Base-by-base conservation (phyloP, 176 grass and related monocot species). In the Musa troglodytarum region DNA sequence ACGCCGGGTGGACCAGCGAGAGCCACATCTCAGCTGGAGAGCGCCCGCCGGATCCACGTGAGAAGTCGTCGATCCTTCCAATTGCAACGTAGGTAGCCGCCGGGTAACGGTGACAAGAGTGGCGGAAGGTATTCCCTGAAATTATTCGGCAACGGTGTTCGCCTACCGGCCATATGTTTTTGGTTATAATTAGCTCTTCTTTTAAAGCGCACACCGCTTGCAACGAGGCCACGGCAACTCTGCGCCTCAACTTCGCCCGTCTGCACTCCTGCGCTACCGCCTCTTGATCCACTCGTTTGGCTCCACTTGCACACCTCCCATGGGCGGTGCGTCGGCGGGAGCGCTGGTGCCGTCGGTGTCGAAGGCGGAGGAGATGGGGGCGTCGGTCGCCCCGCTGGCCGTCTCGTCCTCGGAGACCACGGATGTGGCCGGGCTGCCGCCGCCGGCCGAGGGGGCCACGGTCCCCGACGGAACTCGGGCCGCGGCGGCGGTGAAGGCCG, bases 271-370 rank as follows among this genome's bases (percentile, higher is more conserved):
- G 50, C 17, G 49, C 9, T 8, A 50, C 43, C 19, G 34, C 68
- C 5, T 50, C 63, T 65, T 26, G 68, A 70, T 70, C 63, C 20
- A 13, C 61, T 63, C 61, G 6, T 43, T 69, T 19, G 4, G 34
- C 15, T 29, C 34, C 29, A 2, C 70, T 1, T 49, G 21, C 21
- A 2, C 8, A n/a, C 19, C 61, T 61, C 50, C 70, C 73, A 98
- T 98, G 94, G 94, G 53, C 19, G 90, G 88, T 74, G 91, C 94
- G 68, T 93, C 88, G 69, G 78, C 83, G 11, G 94, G 94, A 20
- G 90, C 94, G 76, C 82, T 98, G 29, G 94, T 98, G 75, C 94
- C 94, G 12, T 87, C 90, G 21, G 88, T 89, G 75, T 88, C 73
- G 70, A 98, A 98, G 94, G 79, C 80, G 77, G 87, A 91, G 65